phyloP scores from a whole-genome alignment of 495 filamentous ascomycete species.

The Parathielavia hyrcaniae region DNA sequence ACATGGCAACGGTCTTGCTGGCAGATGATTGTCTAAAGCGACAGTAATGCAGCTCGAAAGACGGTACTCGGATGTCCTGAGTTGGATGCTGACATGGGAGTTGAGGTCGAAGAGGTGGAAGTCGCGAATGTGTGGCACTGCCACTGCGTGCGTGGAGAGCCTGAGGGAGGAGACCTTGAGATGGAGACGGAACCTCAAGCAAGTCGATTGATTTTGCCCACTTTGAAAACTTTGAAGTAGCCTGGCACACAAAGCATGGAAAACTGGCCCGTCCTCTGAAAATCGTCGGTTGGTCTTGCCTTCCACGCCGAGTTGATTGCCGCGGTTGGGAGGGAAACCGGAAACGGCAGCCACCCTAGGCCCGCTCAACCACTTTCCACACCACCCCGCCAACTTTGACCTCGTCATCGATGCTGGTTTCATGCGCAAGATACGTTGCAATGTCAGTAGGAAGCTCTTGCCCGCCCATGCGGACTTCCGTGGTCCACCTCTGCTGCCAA shows the following conservation, averaged over 20 bases:
- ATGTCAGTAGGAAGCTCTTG: slow-evolving; percentile 15
- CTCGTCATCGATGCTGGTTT: slow-evolving; percentile 11
- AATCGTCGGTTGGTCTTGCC: too few relatives aligned
- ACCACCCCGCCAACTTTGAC: slow-evolving; percentile 17
- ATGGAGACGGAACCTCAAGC: too few relatives aligned
- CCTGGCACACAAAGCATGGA: too few relatives aligned
- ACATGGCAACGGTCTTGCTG: not conserved
- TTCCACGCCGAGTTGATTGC: too few relatives aligned
- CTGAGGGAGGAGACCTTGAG: not conserved
- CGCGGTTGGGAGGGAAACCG: not conserved
- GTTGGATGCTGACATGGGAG: not conserved
- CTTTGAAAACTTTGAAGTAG: too few relatives aligned
- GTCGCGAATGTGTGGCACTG: not conserved
- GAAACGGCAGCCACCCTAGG: not conserved
- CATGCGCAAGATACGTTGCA: slow-evolving; percentile 13
- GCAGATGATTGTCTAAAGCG: too few relatives aligned
- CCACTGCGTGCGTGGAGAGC: too few relatives aligned
- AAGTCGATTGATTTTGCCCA: too few relatives aligned
- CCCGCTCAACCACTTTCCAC: slow-evolving; percentile 25
- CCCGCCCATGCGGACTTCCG: slow-evolving; percentile 19
- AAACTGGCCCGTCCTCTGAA: too few relatives aligned
- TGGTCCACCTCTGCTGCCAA: slow-evolving; percentile 16
- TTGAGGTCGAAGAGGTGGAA: not conserved
- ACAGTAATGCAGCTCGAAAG: too few relatives aligned
- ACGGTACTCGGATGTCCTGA: too few relatives aligned